These are phyloP conservation scores for Paecilomyces dactylethromorphus DNA, from an alignment of 2,329 filamentous ascomycete genomes.

Conservation along the genomic window DNA sequence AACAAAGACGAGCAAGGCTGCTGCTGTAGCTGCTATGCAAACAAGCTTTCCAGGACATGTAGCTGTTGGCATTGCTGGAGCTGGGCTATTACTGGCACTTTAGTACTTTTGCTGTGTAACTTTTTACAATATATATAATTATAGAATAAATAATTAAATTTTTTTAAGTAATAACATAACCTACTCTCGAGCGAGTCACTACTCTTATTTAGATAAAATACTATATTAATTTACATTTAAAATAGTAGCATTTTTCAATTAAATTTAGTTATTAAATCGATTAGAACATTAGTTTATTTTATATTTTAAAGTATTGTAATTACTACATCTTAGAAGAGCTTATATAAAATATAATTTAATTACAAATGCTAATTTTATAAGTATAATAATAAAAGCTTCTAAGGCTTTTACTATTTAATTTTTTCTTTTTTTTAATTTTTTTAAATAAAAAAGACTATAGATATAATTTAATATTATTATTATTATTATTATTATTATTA, in stretches of 20 bases:
- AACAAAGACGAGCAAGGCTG: constrained; percentile 12
- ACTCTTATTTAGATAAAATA: too few relatives aligned
- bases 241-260: too few relatives aligned
- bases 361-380: not conserved
- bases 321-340: not conserved
- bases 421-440: not conserved
- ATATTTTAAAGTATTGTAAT: constrained; percentile 1
- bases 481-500: too few relatives aligned
- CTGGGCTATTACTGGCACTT: constrained; percentile 11
- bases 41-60: constrained; percentile 12
- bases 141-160: too few relatives aligned
- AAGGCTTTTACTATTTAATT: not conserved
- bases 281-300: not conserved
- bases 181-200: too few relatives aligned
- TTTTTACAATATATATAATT: not conserved
- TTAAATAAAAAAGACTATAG: constrained; percentile 1
- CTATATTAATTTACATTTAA: too few relatives aligned
- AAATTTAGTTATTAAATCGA: too few relatives aligned
- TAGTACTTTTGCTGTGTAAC: not conserved
- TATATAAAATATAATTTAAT: not conserved
- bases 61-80: constrained; percentile 15
- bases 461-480: not conserved
- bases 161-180: too few relatives aligned
- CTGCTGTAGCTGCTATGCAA: constrained; percentile 10
- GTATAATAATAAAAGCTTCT: not conserved